A percentile compares a stretch with the other conserved stretches of the same genome.
These are phyloP conservation scores for Globisporangium emineosum DNA, from an alignment of 352 stramenopile genomes.

Conservation along the genomic window DNA sequence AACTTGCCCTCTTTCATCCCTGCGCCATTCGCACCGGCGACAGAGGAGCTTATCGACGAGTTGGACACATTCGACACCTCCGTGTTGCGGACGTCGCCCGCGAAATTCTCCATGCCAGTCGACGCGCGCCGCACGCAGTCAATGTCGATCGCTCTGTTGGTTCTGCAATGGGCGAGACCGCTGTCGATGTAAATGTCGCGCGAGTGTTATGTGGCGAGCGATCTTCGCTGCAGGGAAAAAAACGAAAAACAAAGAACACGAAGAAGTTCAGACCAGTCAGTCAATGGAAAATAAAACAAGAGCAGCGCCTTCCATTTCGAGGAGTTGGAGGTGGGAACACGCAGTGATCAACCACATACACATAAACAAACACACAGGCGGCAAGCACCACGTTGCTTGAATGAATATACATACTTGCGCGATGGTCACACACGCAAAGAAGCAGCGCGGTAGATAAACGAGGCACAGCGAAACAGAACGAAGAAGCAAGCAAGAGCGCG, in stretches of 20 bases:
- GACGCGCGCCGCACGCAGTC: neutral
- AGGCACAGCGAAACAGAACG: neutral
- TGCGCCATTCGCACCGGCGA: neutral
- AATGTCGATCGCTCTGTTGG: neutral
- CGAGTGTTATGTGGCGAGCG: neutral
- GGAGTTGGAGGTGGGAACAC: neutral
- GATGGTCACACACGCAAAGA: neutral
- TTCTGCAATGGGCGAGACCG: neutral
- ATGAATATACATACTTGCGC: neutral
- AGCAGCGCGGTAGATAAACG: neutral
- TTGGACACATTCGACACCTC: constrained; percentile 13
- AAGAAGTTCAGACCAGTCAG: neutral
- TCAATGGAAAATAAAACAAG: neutral
- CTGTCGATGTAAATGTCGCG: neutral
- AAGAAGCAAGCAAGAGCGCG: neutral
- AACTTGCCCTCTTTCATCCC: constrained; percentile 28
- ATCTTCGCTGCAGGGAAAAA: too few relatives aligned
- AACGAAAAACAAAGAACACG: neutral
- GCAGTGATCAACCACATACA: neutral
- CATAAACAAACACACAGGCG: neutral
- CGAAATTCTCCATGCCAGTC: neutral
- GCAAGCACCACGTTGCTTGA: neutral
- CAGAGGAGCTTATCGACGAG: constrained; percentile 11
- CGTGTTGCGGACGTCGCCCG: neutral
- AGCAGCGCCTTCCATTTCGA: neutral